Percentiles rank a stretch among this genome's conserved stretches.
Conservation (phyloP, 2,329 filamentous ascomycete genomes). For the Pseudogymnoascus sp. region DNA sequence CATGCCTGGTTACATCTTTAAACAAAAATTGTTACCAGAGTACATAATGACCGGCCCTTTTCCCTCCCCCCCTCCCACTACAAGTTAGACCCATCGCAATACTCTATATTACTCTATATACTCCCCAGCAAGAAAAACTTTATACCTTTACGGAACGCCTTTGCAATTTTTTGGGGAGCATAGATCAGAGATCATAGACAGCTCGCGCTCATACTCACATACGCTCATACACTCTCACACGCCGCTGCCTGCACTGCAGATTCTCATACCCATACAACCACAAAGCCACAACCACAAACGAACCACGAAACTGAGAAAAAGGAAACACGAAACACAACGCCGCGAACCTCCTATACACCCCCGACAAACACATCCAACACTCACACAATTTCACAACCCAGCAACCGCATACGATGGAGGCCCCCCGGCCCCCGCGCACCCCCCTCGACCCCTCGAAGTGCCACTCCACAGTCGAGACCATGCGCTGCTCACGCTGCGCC, state of each 20-base stretch:
- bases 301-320: neutral
- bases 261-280: neutral
- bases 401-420: neutral
- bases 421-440: neutral
- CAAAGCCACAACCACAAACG: neutral
- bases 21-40: neutral
- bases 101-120: slow-evolving; percentile 3
- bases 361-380: neutral
- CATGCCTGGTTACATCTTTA: neutral
- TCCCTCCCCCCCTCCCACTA: neutral
- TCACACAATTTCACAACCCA: neutral
- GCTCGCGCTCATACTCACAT: neutral
- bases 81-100: neutral
- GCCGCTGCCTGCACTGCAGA: neutral
- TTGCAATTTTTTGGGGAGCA: neutral
- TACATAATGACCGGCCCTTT: neutral
- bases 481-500: slow-evolving; percentile 58
- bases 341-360: neutral
- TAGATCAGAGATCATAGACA: neutral
- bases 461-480: slow-evolving; percentile 42
- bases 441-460: neutral
- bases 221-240: neutral
- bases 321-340: neutral
- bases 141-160: neutral
- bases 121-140: neutral